phyloP scores from a whole-genome alignment of 176 grass and related monocot species.

The Zoysia pacifica region DNA sequence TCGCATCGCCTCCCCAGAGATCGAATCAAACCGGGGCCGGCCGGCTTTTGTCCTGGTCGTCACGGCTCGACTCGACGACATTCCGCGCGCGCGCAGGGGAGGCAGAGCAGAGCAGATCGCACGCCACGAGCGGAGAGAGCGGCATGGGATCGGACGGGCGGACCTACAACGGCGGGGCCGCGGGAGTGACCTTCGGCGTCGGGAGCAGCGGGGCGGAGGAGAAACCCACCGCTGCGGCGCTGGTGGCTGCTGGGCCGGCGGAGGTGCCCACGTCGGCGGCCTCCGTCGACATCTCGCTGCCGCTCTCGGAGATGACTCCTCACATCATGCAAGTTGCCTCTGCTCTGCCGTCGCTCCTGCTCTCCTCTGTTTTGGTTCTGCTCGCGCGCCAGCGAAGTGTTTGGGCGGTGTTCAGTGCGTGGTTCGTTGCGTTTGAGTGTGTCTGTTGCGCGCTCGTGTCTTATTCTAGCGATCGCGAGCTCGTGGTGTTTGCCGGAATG shows the following conservation, averaged over 20 bases:
- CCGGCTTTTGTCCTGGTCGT: neutral
- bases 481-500: slow-evolving; percentile 39
- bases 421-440: neutral
- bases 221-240: neutral
- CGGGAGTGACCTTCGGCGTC: neutral
- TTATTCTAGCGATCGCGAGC: too few relatives aligned
- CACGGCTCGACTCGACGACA: neutral
- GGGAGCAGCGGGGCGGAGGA: neutral
- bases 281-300: slow-evolving; percentile 72
- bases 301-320: slow-evolving; percentile 69
- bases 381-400: neutral
- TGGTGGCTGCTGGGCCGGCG: slow-evolving; percentile 18
- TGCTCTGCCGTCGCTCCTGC: neutral
- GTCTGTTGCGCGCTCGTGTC: neutral
- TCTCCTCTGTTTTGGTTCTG: slow-evolving; percentile 13
- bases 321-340: slow-evolving; percentile 65
- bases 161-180: slow-evolving; percentile 27
- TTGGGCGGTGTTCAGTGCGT: neutral
- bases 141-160: slow-evolving; percentile 58
- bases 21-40: neutral
- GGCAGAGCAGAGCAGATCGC: neutral
- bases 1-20: slow-evolving; percentile 22
- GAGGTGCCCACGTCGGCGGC: slow-evolving; percentile 54
- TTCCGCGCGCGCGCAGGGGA: neutral
- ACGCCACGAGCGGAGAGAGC: neutral